A percentile compares a stretch with the other conserved stretches of the same genome.
Conservation (phyloP, 768 basidiomycete species). For the Amanita subjunquillea region DNA sequence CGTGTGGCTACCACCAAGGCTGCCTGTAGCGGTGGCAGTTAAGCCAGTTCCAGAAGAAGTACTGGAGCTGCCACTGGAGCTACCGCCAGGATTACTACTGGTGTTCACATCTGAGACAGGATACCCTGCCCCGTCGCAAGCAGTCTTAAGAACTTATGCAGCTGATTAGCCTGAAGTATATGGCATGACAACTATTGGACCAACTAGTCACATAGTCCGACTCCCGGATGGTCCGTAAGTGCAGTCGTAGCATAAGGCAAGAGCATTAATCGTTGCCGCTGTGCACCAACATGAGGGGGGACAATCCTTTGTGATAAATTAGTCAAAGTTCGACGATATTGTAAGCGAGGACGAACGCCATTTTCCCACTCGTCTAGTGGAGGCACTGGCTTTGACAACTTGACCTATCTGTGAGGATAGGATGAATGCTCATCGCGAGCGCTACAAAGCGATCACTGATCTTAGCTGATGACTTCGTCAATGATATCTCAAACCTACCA, state of each 20-base stretch:
- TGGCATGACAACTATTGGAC: background rate
- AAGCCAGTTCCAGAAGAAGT: background rate
- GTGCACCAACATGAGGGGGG: background rate
- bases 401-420: background rate
- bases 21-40: background rate
- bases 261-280: background rate
- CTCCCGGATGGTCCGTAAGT: background rate
- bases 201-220: background rate
- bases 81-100: no score
- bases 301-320: background rate
- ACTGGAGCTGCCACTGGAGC: no score
- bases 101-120: background rate
- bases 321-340: background rate
- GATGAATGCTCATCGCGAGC: background rate
- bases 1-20: background rate
- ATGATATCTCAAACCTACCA: background rate
- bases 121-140: background rate
- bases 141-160: background rate
- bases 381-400: background rate
- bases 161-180: background rate
- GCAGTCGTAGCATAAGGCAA: background rate
- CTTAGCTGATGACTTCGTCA: background rate
- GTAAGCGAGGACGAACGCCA: background rate
- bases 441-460: background rate
- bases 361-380: no score